phyloP scores from a whole-genome alignment of 768 basidiomycete species.

The Wakefieldia striispora region DNA sequence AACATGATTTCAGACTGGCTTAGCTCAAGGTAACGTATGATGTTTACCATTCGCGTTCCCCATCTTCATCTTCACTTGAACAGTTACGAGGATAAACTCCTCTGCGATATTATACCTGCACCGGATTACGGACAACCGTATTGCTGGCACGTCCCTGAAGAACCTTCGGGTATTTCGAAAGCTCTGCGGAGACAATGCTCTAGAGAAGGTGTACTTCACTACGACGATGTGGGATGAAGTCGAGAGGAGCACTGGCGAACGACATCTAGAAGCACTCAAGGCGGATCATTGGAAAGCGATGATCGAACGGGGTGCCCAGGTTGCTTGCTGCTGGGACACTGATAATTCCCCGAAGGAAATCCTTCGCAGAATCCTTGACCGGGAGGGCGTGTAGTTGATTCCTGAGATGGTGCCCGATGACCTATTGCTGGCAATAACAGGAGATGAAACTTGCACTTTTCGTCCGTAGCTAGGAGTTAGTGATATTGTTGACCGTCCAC shows the following conservation, averaged over 20 bases:
- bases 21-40: not conserved
- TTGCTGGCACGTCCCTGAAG: constrained; percentile 31
- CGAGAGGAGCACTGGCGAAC: constrained; percentile 13
- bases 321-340: constrained; percentile 5
- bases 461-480: too few relatives aligned
- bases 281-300: constrained; percentile 4
- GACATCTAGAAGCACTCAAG: constrained; percentile 10
- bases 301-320: constrained; percentile 9
- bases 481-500: too few relatives aligned
- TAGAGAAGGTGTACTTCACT: constrained; percentile 30
- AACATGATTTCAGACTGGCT: not conserved
- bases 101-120: constrained; percentile 41
- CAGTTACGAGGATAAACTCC: constrained; percentile 18
- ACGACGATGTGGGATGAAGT: constrained; percentile 42
- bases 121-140: constrained; percentile 37
- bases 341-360: constrained; percentile 9
- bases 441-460: too few relatives aligned
- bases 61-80: too few relatives aligned
- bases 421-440: too few relatives aligned
- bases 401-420: too few relatives aligned
- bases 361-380: constrained; percentile 4
- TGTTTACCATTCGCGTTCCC: not conserved
- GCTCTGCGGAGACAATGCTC: constrained; percentile 25
- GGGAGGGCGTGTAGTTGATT: too few relatives aligned
- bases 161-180: constrained; percentile 27